These are phyloP conservation scores for Lactifluus subvellereus DNA, from an alignment of 768 basidiomycete species.

Conservation along the genomic window DNA sequence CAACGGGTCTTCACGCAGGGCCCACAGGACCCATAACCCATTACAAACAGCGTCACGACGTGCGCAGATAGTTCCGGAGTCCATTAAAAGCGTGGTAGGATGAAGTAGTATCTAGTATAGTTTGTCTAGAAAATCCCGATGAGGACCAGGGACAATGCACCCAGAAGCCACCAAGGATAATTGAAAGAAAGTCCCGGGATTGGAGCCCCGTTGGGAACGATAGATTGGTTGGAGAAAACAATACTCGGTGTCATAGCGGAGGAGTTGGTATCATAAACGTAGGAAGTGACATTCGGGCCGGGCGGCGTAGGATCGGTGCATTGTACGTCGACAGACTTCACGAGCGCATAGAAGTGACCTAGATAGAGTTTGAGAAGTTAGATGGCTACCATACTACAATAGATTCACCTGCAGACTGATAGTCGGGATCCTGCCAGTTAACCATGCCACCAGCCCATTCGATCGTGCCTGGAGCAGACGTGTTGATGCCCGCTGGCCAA, in stretches of 20 bases:
- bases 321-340: conserved; percentile 55
- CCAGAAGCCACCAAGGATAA: background rate
- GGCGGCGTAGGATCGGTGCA: conserved; percentile 49
- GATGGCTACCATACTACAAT: background rate
- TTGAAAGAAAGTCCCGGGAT: background rate
- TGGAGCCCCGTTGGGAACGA: conserved; percentile 45
- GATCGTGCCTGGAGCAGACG: conserved; percentile 60
- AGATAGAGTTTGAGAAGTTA: background rate
- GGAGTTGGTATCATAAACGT: conserved; percentile 55
- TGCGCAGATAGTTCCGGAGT: background rate
- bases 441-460: conserved; percentile 80
- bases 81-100: background rate
- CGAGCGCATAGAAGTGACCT: conserved; percentile 68
- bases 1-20: too few species aligned
- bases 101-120: background rate
- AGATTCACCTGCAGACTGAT: conserved; percentile 48
- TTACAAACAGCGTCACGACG: background rate
- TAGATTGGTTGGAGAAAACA: conserved; percentile 52
- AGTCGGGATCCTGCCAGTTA: conserved; percentile 77
- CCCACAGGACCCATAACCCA: too few species aligned
- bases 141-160: background rate
- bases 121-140: background rate
- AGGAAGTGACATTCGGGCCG: conserved; percentile 49
- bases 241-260: conserved; percentile 49
- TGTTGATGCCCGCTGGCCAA: conserved; percentile 76